Evolutionary conservation across 768 basidiomycete genomes (phyloP).

Genomic region (Fibroporia radiculosa): DNA sequence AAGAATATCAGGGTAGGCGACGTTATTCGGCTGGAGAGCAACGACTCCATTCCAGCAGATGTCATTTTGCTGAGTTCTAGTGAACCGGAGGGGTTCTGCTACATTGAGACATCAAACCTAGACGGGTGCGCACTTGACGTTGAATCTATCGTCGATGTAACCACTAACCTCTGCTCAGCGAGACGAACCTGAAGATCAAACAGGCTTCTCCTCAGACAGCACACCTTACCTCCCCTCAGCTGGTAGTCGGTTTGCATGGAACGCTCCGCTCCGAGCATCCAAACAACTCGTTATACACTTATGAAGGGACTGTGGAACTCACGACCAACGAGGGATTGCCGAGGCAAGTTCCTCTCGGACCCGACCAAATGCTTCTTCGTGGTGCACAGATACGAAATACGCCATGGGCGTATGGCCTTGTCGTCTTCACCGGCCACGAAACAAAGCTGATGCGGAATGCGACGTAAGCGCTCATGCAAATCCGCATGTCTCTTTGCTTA

Average conservation of each 20-base stretch:
- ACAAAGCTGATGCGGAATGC: slow-evolving; percentile 98
- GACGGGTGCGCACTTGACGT: slow-evolving; percentile 63
- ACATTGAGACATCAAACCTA: slow-evolving; percentile 95
- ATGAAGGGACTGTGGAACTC: slow-evolving; percentile 75
- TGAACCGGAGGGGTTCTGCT: slow-evolving; percentile 96
- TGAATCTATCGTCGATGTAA: background rate
- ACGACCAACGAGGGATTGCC: slow-evolving; percentile 48
- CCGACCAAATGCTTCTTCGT: slow-evolving; percentile 88
- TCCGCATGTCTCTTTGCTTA: background rate
- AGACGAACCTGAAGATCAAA: slow-evolving; percentile 99
- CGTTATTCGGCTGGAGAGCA: slow-evolving; percentile 80
- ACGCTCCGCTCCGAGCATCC: slow-evolving; percentile 92
- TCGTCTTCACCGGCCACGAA: slow-evolving; percentile 95
- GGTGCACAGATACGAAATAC: slow-evolving; percentile 97
- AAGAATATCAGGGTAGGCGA: slow-evolving; percentile 87
- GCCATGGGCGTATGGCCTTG: slow-evolving; percentile 90
- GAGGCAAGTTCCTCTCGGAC: slow-evolving; percentile 84
- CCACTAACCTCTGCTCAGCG: slow-evolving; percentile 36
- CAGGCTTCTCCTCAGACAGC: slow-evolving; percentile 84
- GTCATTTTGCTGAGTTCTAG: slow-evolving; percentile 79
- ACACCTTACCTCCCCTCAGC: slow-evolving; percentile 65
- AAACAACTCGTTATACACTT: slow-evolving; percentile 96
- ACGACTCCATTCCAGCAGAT: slow-evolving; percentile 96
- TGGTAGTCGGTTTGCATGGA: slow-evolving; percentile 68
- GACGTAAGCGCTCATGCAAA: slow-evolving; percentile 49